These are phyloP conservation scores for Rhododendron mucronatum DNA, from an alignment of 148 eudicot genomes.

Conservation along the genomic window DNA sequence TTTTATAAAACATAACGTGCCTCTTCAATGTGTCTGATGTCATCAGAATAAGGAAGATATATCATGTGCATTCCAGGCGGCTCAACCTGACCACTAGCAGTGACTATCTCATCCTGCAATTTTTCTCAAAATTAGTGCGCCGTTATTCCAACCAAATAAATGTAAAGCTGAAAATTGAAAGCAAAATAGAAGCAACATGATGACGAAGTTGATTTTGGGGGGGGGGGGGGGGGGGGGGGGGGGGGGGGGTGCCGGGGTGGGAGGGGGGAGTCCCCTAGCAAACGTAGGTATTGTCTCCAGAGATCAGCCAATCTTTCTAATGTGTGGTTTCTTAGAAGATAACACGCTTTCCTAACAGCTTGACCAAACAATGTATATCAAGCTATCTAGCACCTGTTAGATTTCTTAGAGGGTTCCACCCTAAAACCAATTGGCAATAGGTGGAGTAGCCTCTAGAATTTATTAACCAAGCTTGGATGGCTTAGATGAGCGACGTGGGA, in stretches of 20 bases:
- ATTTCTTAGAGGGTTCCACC: too few relatives aligned
- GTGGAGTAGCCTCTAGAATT: too few relatives aligned
- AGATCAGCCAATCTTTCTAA: not conserved
- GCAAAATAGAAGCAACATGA: not conserved
- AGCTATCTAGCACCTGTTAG: too few relatives aligned
- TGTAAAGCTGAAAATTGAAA: conserved; percentile 3
- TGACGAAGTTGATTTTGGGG: not conserved
- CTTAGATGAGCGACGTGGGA: too few relatives aligned
- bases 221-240: too few relatives aligned
- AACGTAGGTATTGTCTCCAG: not conserved
- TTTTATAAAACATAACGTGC: conserved; percentile 21
- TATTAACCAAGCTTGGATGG: too few relatives aligned
- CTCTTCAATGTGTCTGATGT: conserved; percentile 85
- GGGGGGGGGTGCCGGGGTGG: too few relatives aligned
- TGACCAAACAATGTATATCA: too few relatives aligned
- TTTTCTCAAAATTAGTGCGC: not conserved
- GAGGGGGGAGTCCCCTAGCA: not conserved
- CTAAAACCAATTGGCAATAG: too few relatives aligned
- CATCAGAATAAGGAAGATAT: conserved; percentile 91
- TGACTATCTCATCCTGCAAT: conserved; percentile 74
- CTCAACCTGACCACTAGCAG: conserved; percentile 75
- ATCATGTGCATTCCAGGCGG: conserved; percentile 99
- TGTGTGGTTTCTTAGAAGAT: not conserved
- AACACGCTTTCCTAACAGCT: not conserved
- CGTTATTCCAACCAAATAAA: not conserved